Evolutionary conservation across 164 flowering plant species (phyloP), one percentile per base, ranked within the genome.

Genomic region (Chimonanthus praecox): DNA sequence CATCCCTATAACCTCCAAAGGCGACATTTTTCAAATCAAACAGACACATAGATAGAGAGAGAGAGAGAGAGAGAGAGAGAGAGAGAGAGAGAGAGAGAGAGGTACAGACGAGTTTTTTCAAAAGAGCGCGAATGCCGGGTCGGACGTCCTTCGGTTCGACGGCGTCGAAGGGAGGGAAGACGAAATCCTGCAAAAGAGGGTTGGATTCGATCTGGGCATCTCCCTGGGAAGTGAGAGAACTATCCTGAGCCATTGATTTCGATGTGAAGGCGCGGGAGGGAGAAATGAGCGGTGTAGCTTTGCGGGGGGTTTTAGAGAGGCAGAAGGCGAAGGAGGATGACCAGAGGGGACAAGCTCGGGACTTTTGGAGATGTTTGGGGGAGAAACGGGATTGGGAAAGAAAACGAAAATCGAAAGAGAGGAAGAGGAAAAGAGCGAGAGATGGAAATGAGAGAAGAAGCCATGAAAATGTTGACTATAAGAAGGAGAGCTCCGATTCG

Each of bases 141-240:
- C 90, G 86, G 33, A 96, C 97, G 76, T 94, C 97, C 58, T 85
- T 71, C 75, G 97, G 84, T 18, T 86, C 82, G 72, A 96, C 88
- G 47, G 77, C 83, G 79, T 94, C 94, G 72, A 88, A 96, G 2
- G 97, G 98, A 0, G 99, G 98, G 69, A 94, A 96, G 4, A 83
- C 85, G 67, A 92, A 93, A 60, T 89, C 89, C 64, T 74, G 79
- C 76, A 94, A 72, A 6, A 96, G 84, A 64, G 97, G 97, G 75
- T 67, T 71, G 15, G 64, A 79, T 21, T 69, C 68, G 16, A 80
- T 6, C 13, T 76, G 76, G 21, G 64, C 72, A 46, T 66, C 68
- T 54, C 3, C 60, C 11, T 54, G 16, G 16, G 78, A 20, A 4
- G 79, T 70, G 71, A 68, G 54, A 15, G 84, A 64, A 6, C 73